Conservation (phyloP, 192 early-diverging fungal species). For the Funneliformis geosporum region DNA sequence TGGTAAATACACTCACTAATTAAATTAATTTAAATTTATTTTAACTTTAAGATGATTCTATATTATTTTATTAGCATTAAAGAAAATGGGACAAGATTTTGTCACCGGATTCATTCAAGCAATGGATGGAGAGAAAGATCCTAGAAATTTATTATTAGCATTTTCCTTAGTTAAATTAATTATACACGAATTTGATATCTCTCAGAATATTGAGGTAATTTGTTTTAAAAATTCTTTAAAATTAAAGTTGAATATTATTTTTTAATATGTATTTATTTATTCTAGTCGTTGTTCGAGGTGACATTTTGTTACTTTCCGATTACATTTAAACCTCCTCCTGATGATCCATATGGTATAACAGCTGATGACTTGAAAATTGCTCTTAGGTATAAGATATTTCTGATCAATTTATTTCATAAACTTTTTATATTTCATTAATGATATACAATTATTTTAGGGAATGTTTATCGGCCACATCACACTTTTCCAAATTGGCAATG, state of each 20-base stretch:
- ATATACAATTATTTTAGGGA: conserved; percentile 41
- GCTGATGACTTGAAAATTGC: conserved; percentile 85
- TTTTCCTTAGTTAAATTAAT: conserved; percentile 79
- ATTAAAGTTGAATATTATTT: conserved; percentile 8
- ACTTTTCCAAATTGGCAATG: conserved; percentile 79
- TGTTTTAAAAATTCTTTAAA: background rate
- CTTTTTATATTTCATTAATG: background rate
- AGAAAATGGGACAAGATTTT: conserved; percentile 68
- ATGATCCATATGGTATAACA: conserved; percentile 94
- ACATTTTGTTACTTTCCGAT: conserved; percentile 99
- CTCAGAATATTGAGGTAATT: conserved; percentile 72
- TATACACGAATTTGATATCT: conserved; percentile 75
- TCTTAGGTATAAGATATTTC: conserved; percentile 52
- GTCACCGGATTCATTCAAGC: conserved; percentile 80
- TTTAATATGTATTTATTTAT: background rate
- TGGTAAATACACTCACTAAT: conserved; percentile 40
- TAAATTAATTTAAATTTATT: background rate
- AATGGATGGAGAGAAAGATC: conserved; percentile 99
- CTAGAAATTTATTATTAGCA: conserved; percentile 86
- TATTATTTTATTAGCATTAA: conserved; percentile 51
- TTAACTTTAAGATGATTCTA: background rate
- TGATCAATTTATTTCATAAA: background rate
- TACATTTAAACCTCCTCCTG: conserved; percentile 93
- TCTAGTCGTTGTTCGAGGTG: conserved; percentile 89
- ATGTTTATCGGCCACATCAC: conserved; percentile 77